Evolutionary conservation across 2,329 filamentous ascomycete genomes (phyloP).

Genomic region (Colletotrichum endophyticum): DNA sequence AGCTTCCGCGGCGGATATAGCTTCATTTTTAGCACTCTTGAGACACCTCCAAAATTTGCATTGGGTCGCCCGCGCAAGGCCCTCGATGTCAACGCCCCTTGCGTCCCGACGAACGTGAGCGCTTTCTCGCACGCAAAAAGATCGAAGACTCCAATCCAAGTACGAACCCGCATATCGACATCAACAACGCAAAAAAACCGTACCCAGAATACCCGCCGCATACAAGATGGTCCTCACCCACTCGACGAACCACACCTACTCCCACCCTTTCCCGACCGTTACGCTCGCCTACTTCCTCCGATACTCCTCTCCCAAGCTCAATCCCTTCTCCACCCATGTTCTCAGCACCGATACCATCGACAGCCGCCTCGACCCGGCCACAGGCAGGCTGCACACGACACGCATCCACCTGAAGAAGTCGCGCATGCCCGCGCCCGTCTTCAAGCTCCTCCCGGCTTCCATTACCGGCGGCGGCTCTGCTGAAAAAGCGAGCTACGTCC

Average conservation of each 20-base stretch:
- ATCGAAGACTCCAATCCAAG: background rate
- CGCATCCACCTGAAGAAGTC: constrained; percentile 84
- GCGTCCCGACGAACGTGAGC: constrained; percentile 8
- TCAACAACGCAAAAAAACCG: background rate
- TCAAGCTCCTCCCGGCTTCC: constrained; percentile 76
- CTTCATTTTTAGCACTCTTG: background rate
- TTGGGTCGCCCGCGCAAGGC: background rate
- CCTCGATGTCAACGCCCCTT: constrained; percentile 9
- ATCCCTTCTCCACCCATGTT: constrained; percentile 83
- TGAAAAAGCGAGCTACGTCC: constrained; percentile 78
- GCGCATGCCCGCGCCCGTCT: constrained; percentile 74
- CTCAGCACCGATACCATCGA: constrained; percentile 84
- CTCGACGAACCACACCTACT: constrained; percentile 74
- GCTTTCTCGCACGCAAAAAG: background rate
- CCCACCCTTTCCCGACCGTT: constrained; percentile 83
- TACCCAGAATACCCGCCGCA: background rate
- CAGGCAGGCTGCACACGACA: constrained; percentile 77
- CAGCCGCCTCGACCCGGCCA: constrained; percentile 73
- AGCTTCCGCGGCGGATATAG: constrained; percentile 12
- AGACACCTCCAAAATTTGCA: background rate
- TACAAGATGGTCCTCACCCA: constrained; percentile 66
- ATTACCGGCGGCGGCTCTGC: constrained; percentile 65
- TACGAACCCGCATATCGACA: background rate
- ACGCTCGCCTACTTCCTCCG: constrained; percentile 89
- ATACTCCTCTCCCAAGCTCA: constrained; percentile 73